phyloP scores from a whole-genome alignment of 1,139 yeast genomes.

The Pneumocystis jirovecii region DNA sequence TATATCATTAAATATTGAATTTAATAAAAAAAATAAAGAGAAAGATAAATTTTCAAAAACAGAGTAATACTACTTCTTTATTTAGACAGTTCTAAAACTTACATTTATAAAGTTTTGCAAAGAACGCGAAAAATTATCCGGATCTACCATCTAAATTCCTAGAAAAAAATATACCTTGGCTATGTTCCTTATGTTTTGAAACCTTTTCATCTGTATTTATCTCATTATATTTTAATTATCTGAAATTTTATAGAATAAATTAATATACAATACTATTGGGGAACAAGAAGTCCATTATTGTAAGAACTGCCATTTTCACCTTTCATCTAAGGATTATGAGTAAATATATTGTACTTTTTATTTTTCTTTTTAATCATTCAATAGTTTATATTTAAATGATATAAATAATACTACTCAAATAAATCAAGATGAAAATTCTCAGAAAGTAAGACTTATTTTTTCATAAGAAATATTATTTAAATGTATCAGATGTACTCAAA shows the following conservation, averaged over 20 bases:
- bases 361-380: neutral
- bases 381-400: neutral
- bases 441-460: neutral
- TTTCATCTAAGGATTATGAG: neutral
- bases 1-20: neutral
- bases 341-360: neutral
- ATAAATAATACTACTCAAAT: neutral
- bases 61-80: neutral
- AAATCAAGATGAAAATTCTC: neutral
- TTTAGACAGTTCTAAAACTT: neutral
- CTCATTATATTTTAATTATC: neutral
- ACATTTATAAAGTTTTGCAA: neutral
- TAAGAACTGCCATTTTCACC: neutral
- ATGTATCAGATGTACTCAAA: neutral
- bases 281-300: neutral
- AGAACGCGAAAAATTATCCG: neutral
- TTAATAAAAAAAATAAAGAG: neutral
- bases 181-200: neutral
- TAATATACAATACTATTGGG: neutral
- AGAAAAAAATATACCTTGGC: neutral
- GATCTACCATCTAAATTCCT: neutral
- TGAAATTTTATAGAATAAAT: neutral
- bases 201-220: neutral
- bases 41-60: neutral
- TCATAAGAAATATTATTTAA: neutral